Base-by-base conservation (phyloP, 1,284 basidiomycete species). In the Microbotryum lychnidis-dioicae region DNA sequence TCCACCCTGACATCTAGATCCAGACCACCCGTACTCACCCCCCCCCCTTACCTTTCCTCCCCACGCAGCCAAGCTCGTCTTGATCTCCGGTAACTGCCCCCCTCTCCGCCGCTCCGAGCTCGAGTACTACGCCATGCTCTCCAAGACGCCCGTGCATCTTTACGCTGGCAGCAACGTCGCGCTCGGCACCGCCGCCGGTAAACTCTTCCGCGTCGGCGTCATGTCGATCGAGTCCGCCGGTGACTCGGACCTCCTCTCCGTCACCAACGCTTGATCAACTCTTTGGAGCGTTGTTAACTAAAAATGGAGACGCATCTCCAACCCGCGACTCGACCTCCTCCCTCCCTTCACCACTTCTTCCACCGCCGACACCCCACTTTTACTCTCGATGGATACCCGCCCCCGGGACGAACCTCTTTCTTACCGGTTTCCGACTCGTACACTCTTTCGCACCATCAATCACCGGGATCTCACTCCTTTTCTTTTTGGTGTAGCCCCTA, bases 41-140 rank as follows among this genome's bases (percentile, higher is more conserved):
- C 54, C 57, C 18, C 27, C 44, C 3, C 3, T 23, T 33, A 4
- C 20, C 0, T 4, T 21, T 31, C 8, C 25, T 1, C 27, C 12
- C 18, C 44, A 9, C 31, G 31, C 71, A 96, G 96, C 94, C 78
- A 98, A 97, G 82, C 90, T 99, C 73, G 87, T 99, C 75, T 82
- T 99, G 77, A 97, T 99, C 77, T 92, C 94, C 74, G 93, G 91
- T 73, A 99, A 98, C 83, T 97, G 92, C 80, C 96, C 94, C 63
- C 96, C 96, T 68, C 85, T 98, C 70, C 90, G 96, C 79, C 97
- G 97, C 80, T 97, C 93, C 63, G 96, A 99, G 84, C 83, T 99
- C 68, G 96, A 99, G 83, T 99, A 98, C 84, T 98, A 98, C 78
- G 96, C 96, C 80, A 98, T 98, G 94, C 83, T 98, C 73, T 80